phyloP scores from a whole-genome alignment of 352 stramenopile genomes.

The Pythium monospermum region DNA sequence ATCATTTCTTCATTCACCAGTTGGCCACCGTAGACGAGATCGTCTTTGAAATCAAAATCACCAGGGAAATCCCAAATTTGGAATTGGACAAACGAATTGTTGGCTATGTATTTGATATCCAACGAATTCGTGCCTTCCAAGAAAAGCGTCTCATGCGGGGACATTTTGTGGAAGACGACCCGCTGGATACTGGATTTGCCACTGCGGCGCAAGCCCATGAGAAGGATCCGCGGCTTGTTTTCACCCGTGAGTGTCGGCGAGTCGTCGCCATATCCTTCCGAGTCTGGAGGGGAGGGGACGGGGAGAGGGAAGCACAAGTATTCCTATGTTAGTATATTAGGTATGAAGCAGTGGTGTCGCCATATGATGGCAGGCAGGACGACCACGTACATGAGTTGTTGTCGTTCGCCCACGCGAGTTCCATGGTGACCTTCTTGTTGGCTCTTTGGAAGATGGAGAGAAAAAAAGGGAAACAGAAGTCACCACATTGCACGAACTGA shows the following conservation, averaged over 20 bases:
- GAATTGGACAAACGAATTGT: slow-evolving; percentile 98
- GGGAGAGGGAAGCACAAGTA: neutral
- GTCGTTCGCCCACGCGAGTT: slow-evolving; percentile 51
- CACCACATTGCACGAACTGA: neutral
- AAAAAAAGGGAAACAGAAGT: neutral
- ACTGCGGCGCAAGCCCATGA: slow-evolving; percentile 95
- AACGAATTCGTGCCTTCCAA: slow-evolving; percentile 84
- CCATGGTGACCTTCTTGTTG: no score
- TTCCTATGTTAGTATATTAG: no score
- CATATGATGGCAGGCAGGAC: no score
- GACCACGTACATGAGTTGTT: slow-evolving; percentile 75
- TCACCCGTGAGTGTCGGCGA: slow-evolving; percentile 69
- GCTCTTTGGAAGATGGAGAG: no score
- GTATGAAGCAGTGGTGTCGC: no score
- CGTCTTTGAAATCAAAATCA: slow-evolving; percentile 91
- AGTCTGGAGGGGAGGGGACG: slow-evolving; percentile 20
- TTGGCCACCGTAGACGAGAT: slow-evolving; percentile 84
- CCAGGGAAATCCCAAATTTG: slow-evolving; percentile 99
- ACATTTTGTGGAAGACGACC: slow-evolving; percentile 99
- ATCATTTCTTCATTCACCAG: slow-evolving; percentile 91
- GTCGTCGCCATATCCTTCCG: slow-evolving; percentile 65
- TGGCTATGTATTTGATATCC: slow-evolving; percentile 96
- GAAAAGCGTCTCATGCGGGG: slow-evolving; percentile 97
- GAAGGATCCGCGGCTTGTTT: slow-evolving; percentile 93
- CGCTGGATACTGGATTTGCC: slow-evolving; percentile 90